These are phyloP conservation scores for Colletotrichum endophyticum DNA, from an alignment of 2,329 filamentous ascomycete genomes.

Conservation along the genomic window DNA sequence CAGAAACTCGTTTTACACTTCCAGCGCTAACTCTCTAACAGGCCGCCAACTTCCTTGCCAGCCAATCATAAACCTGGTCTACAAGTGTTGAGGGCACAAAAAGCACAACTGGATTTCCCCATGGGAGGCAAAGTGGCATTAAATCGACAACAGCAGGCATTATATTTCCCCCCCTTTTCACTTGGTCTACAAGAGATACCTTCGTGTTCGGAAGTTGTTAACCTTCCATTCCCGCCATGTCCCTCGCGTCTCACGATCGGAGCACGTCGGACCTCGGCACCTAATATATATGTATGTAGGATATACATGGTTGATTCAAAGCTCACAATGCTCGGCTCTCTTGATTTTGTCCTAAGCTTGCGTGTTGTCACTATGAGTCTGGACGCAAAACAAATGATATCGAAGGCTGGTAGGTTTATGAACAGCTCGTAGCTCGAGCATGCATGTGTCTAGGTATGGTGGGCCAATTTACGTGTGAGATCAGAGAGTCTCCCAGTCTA, in stretches of 20 bases:
- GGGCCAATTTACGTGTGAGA: neutral
- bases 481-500: neutral
- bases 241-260: neutral
- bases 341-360: neutral
- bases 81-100: neutral
- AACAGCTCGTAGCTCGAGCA: neutral
- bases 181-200: conserved; percentile 15
- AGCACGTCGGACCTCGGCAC: neutral
- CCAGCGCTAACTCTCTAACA: conserved; percentile 23
- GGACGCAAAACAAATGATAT: neutral
- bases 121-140: neutral
- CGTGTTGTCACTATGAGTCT: neutral
- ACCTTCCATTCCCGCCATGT: neutral
- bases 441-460: neutral
- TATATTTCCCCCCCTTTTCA: neutral
- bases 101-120: neutral
- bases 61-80: conserved; percentile 49
- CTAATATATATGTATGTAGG: conserved; percentile 14
- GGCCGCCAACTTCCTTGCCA: conserved; percentile 63
- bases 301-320: conserved; percentile 3
- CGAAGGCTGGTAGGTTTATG: neutral
- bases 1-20: neutral
- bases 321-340: neutral
- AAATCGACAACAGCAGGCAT: conserved; percentile 10
- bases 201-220: neutral